Evolutionary conservation across 306 rosid species (phyloP), one percentile per base, ranked within the genome.

Genomic region (Quercus cerris): DNA sequence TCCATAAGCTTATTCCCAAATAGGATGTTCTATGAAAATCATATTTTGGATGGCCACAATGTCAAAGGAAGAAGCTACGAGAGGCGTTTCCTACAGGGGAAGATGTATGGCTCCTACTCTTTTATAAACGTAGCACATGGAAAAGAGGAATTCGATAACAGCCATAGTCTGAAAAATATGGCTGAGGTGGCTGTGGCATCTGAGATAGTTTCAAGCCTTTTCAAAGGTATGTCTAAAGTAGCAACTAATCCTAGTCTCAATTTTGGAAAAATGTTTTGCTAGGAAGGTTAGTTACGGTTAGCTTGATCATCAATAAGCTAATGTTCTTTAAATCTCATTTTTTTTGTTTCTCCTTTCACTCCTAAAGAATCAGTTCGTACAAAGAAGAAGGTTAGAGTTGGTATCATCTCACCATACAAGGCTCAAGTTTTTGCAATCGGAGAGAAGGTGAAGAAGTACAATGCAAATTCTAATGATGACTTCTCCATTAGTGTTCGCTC

Each of bases 381-480:
- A 33, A 86, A 41, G 49, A 41, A 31, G 72, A 83, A 74, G 44
- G 73, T 82, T 4, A 80, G 80, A 55, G 70, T 86, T 4, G 89
- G 86, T 4, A 80, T 86, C 56, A 86, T 86, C 57, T 82, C 89
- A 41, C 85, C 89, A 46, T 83, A 86, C 82, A 86, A 82, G 61
- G 89, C 89, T 20, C 89, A 82, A 73, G 89, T 86, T 18, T 3
- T 54, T 28, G 82, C 78, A 58, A 82, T 86, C 25, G 30, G 67
- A 22, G 63, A 80, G 56, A 74, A 44, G 5, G 44, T 86, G 8
- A 33, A 75, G 56, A 76, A 4, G 11, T 86, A 69, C 38, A n/a
- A 20, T 28, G 3, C 11, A n/a, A 57, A n/a, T 68, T 41, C 22
- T 56, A 13, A 11, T 9, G 4, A 69, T 4, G 81, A 74, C 6